These are phyloP conservation scores for Polytolypa hystricis DNA, from an alignment of 2,329 filamentous ascomycete genomes.

Conservation along the genomic window DNA sequence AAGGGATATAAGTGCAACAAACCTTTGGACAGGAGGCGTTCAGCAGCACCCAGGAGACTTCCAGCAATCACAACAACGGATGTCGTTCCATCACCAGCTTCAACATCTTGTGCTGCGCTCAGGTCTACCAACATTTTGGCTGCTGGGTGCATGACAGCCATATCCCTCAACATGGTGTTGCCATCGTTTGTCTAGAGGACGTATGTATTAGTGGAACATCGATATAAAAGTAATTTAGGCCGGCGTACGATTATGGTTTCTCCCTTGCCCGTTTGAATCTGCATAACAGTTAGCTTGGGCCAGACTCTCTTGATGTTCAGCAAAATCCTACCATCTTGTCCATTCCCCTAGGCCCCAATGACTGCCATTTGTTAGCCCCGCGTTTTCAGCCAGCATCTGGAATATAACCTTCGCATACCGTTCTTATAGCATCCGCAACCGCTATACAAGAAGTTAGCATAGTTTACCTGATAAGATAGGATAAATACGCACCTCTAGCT, in stretches of 20 bases:
- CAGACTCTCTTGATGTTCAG: neutral
- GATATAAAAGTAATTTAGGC: conserved; percentile 1
- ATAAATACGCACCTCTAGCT: conserved; percentile 60
- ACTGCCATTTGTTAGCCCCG: conserved; percentile 41
- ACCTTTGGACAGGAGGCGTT: conserved; percentile 79
- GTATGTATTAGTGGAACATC: conserved; percentile 9
- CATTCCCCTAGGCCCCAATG: conserved; percentile 92
- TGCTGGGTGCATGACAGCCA: conserved; percentile 98
- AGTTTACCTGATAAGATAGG: neutral
- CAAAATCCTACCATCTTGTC: conserved; percentile 67
- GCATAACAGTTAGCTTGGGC: conserved; percentile 17
- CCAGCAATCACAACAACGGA: conserved; percentile 97
- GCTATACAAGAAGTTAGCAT: conserved; percentile 44
- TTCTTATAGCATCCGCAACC: conserved; percentile 94
- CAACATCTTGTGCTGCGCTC: conserved; percentile 92
- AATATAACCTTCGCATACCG: conserved; percentile 37
- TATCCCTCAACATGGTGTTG: conserved; percentile 97
- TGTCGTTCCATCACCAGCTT: conserved; percentile 95
- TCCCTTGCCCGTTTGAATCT: conserved; percentile 89
- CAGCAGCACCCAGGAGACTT: conserved; percentile 84
- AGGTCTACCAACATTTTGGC: conserved; percentile 98
- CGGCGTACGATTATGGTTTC: conserved; percentile 72
- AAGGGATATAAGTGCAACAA: conserved; percentile 1
- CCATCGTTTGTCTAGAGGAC: conserved; percentile 92
- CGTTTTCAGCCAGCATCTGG: conserved; percentile 14